A percentile compares a stretch with the other conserved stretches of the same genome.
Conservation (phyloP, 2,329 filamentous ascomycete genomes). For the Alternaria brassicae region DNA sequence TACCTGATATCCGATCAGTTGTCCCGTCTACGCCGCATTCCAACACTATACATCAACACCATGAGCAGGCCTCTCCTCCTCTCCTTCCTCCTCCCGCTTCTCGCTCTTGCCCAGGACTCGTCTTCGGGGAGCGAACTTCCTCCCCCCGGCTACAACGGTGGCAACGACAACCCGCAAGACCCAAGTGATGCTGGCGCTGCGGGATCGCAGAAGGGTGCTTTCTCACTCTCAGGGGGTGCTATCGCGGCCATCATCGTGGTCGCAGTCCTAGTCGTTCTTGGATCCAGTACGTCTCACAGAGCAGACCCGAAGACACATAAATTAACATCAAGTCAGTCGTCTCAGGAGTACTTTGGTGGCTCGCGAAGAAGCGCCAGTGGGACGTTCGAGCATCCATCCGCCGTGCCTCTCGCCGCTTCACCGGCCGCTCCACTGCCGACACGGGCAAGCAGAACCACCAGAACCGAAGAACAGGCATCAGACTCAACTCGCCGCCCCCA, state of each 20-base stretch:
- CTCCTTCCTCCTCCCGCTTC: constrained; percentile 36
- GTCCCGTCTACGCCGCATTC: constrained; percentile 23
- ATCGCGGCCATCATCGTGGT: constrained; percentile 79
- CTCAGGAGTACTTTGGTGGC: constrained; percentile 73
- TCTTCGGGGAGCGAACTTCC: constrained; percentile 29
- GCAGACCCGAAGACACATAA: neutral
- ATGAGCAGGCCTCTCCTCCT: constrained; percentile 39
- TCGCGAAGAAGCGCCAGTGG: constrained; percentile 88
- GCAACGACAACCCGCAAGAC: constrained; percentile 46
- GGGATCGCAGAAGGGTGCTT: constrained; percentile 66
- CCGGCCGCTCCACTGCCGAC: constrained; percentile 47
- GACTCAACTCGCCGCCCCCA: constrained; percentile 46
- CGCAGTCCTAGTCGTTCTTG: constrained; percentile 64
- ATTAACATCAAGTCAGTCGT: constrained; percentile 58
- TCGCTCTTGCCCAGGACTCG: constrained; percentile 39
- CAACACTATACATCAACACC: constrained; percentile 22
- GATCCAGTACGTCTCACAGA: constrained; percentile 67
- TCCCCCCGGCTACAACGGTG: constrained; percentile 46
- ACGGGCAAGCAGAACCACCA: constrained; percentile 38
- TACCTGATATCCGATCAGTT: constrained; percentile 30
- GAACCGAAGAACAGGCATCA: constrained; percentile 46
- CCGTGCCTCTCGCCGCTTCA: constrained; percentile 63
- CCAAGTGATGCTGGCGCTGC: constrained; percentile 65
- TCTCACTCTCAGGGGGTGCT: constrained; percentile 71
- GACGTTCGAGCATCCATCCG: constrained; percentile 75